These are phyloP conservation scores for Byssochlamys sp. DNA, from an alignment of 2,329 filamentous ascomycete species.

Conservation along the genomic window DNA sequence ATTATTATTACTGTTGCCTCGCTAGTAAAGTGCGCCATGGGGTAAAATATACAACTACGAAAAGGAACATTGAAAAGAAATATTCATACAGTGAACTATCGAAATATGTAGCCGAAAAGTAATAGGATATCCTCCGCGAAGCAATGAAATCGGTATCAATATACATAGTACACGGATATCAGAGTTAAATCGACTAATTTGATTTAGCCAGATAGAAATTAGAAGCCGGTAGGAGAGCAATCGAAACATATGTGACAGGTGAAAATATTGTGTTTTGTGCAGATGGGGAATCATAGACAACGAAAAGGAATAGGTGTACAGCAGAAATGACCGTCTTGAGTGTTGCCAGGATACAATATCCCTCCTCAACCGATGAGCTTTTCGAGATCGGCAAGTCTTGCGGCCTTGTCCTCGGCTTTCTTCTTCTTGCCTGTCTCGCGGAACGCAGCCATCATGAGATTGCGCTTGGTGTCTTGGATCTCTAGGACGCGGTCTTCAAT, in stretches of 20 bases:
- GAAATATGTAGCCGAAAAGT: too few relatives aligned
- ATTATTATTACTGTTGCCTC: too few relatives aligned
- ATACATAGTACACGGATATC: neutral
- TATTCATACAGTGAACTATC: too few relatives aligned
- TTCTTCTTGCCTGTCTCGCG: slow-evolving; percentile 56
- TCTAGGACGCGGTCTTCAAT: slow-evolving; percentile 73
- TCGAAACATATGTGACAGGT: too few relatives aligned
- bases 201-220: neutral
- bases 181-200: neutral
- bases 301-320: neutral
- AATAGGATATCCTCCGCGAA: too few relatives aligned
- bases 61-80: too few relatives aligned
- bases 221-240: neutral
- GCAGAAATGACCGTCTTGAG: neutral
- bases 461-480: slow-evolving; percentile 69
- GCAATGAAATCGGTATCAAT: neutral
- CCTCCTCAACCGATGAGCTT: slow-evolving; percentile 14
- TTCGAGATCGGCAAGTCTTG: slow-evolving; percentile 44
- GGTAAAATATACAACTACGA: too few relatives aligned
- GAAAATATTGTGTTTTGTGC: too few relatives aligned
- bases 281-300: neutral
- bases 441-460: slow-evolving; percentile 69
- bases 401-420: slow-evolving; percentile 45
- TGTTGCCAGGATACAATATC: neutral
- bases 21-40: too few relatives aligned